Evolutionary conservation across 2,329 filamentous ascomycete genomes (phyloP), one percentile per base, ranked within the genome.

Genomic region (Gnomoniopsis sp.): DNA sequence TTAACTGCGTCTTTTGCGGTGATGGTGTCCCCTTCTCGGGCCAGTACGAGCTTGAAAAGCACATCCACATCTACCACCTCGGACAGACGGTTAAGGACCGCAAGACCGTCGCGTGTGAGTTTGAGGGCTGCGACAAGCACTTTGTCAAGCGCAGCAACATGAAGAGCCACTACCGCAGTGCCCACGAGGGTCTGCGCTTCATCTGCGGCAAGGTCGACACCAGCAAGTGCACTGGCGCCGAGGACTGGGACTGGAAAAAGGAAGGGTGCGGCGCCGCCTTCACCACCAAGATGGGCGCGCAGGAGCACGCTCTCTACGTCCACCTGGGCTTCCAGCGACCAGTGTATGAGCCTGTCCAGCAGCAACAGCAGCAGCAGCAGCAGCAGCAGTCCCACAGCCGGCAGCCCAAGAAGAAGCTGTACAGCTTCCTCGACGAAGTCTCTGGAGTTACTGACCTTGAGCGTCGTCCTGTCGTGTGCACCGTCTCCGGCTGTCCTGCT

Each of bases 61-160:
- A 97, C 73, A 79, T 95, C 49, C 91, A 96, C 65, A 84, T 88
- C 62, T 77, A 87, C 58, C 93, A 97, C 73, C 86, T 87, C 0
- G 83, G 82, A 44, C 79, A 79, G 62, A 77, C 78, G 7, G 73
- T 88, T 10, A 79, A 85, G 58, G 84, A 89, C 54, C 80, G 87
- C 59, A 89, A 86, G 71, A 84, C 79, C 0, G 84, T 88, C 53
- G 71, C 75, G 1, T 96, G 93, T 70, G 81, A 85, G 0, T 80
- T 87, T 67, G 74, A 79, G 0, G 87, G 82, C 22, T 97, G 93
- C 71, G 79, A 76, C 57, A 90, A 90, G 68, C 84, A 79, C 55
- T 97, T 97, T 72, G 93, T 90, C 19, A 90, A 89, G 69, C 86
- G 84, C 62, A 88, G 88, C n/a, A 97, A 96, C 66, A 79, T 96